Conservation (phyloP, 345 rosid species). For the Lepidium africanum region DNA sequence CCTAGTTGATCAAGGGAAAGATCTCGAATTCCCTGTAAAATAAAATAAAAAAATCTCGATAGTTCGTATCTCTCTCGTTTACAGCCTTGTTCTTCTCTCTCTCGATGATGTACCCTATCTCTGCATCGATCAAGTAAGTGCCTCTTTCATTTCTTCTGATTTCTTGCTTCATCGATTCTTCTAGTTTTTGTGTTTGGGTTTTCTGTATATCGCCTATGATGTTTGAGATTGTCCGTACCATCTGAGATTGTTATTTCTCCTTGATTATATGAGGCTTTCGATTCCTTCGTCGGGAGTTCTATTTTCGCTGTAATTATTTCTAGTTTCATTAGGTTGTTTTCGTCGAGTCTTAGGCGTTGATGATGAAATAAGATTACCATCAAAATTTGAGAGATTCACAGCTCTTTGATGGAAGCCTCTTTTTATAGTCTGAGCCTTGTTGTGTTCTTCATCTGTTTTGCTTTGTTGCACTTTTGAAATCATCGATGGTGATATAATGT, state of each 20-base stretch:
- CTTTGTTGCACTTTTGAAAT: not conserved
- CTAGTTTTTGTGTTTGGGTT: not conserved
- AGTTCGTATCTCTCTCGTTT: no score
- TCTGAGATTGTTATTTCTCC: slow-evolving; percentile 30
- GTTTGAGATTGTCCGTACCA: slow-evolving; percentile 58
- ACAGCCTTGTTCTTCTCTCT: no score
- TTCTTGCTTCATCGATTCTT: not conserved
- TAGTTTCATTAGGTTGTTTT: not conserved
- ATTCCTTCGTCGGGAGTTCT: not conserved
- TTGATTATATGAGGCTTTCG: slow-evolving; percentile 35
- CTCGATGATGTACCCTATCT: no score
- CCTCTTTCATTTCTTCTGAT: not conserved
- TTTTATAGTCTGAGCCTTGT: slow-evolving; percentile 27
- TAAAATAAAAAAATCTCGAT: no score
- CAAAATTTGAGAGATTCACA: slow-evolving; percentile 43
- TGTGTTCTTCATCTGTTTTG: not conserved
- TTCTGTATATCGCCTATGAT: slow-evolving; percentile 33
- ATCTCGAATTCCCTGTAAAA: no score
- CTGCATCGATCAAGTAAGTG: not conserved
- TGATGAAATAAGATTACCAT: slow-evolving; percentile 40
- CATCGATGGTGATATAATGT: slow-evolving; percentile 44
- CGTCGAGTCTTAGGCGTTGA: slow-evolving; percentile 25
- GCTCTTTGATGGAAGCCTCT: slow-evolving; percentile 30
- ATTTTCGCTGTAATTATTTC: not conserved
- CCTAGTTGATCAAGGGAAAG: no score